A percentile compares a stretch with the other conserved stretches of the same genome.
phyloP scores from a whole-genome alignment of 306 rosid species.

The Quercus wislizeni region DNA sequence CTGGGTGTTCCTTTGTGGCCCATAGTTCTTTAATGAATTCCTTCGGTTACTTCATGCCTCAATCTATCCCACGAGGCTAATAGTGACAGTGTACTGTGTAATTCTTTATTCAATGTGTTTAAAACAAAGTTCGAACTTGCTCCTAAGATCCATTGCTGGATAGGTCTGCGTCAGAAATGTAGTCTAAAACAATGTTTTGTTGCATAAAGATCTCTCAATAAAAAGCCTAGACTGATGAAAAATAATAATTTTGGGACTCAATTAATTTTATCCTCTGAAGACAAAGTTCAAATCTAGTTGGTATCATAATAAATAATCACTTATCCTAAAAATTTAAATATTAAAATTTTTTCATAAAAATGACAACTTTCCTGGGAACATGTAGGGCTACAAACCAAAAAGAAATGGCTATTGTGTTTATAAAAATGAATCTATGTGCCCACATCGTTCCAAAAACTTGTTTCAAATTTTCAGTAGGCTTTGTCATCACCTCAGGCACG shows the following conservation, averaged over 20 bases:
- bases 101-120: background rate
- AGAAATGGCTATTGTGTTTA: no score
- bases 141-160: background rate
- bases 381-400: constrained; percentile 20
- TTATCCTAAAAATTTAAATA: no score
- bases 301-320: background rate
- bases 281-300: no score
- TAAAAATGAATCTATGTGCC: background rate
- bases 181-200: background rate
- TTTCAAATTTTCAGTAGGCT: background rate
- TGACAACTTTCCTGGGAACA: constrained; percentile 2
- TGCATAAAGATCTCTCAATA: background rate
- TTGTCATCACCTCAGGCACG: background rate
- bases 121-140: background rate
- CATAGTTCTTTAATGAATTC: no score
- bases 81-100: background rate
- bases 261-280: no score
- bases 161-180: background rate
- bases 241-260: background rate
- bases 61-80: background rate
- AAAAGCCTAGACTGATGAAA: constrained; percentile 1
- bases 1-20: no score
- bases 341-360: background rate
- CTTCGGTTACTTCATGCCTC: background rate
- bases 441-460: background rate